These are phyloP conservation scores for Sinapis alba DNA, from an alignment of 441 rosid species.

Conservation along the genomic window DNA sequence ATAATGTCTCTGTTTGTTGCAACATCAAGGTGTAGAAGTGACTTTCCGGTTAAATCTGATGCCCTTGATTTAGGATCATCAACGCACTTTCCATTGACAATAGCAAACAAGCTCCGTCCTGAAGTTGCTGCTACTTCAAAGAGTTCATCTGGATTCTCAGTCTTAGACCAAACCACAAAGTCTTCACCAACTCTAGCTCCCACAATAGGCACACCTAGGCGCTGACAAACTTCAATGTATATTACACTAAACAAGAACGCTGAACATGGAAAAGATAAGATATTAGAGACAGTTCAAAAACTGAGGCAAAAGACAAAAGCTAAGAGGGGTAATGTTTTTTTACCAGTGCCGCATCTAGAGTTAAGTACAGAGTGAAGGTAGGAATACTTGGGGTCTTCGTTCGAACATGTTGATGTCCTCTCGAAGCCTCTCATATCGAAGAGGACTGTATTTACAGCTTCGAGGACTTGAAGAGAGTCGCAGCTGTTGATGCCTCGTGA, in stretches of 20 bases:
- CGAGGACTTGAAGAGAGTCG: slow-evolving; percentile 74
- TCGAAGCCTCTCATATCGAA: slow-evolving; percentile 77
- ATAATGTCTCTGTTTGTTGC: slow-evolving; percentile 81
- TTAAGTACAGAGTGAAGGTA: slow-evolving; percentile 78
- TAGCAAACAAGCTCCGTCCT: slow-evolving; percentile 81
- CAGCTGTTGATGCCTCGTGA: slow-evolving; percentile 78
- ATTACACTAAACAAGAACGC: slow-evolving; percentile 89
- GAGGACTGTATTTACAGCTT: slow-evolving; percentile 79
- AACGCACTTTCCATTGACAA: slow-evolving; percentile 85
- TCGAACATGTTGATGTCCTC: slow-evolving; percentile 50
- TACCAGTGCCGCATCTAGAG: slow-evolving; percentile 80
- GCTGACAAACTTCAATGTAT: slow-evolving; percentile 86
- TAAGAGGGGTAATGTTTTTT: slow-evolving; percentile 37
- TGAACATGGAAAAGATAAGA: slow-evolving; percentile 41
- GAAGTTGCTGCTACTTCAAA: slow-evolving; percentile 58
- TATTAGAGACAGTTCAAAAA: slow-evolving; percentile 8
- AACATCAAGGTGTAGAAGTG: slow-evolving; percentile 73
- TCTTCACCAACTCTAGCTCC: slow-evolving; percentile 97
- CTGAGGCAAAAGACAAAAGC: neutral
- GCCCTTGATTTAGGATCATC: slow-evolving; percentile 89
- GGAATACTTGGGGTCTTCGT: slow-evolving; percentile 62
- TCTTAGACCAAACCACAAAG: slow-evolving; percentile 90
- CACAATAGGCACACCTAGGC: slow-evolving; percentile 73
- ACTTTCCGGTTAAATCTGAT: slow-evolving; percentile 78
- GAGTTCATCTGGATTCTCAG: slow-evolving; percentile 82